Percentiles rank a stretch among this genome's conserved stretches.
These are phyloP conservation scores for Populus deltoides DNA, from an alignment of 345 rosid genomes.

Conservation along the genomic window DNA sequence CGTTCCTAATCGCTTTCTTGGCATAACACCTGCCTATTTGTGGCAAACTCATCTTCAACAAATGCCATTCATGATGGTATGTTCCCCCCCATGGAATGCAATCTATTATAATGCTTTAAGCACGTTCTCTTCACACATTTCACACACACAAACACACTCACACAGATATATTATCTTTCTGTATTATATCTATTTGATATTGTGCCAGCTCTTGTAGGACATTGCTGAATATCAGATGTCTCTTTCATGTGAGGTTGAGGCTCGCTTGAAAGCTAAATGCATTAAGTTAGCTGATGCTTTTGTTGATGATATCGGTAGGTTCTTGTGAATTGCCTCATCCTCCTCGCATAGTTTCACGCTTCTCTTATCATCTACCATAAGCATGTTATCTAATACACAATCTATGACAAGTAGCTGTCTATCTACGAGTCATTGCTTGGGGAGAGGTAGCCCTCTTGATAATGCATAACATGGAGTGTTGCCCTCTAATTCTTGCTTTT, in stretches of 20 bases:
- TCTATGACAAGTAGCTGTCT: neutral
- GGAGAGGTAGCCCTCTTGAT: neutral
- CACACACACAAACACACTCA: too few species aligned
- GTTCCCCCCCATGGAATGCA: neutral
- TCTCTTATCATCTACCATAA: neutral
- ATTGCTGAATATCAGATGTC: conserved; percentile 80
- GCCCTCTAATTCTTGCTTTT: neutral
- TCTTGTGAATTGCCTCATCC: neutral
- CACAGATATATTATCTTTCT: conserved; percentile 1
- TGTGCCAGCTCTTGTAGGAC: conserved; percentile 45
- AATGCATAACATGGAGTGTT: neutral
- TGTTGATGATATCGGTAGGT: conserved; percentile 82
- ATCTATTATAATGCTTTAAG: too few species aligned
- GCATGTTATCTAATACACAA: neutral
- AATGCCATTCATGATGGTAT: conserved; percentile 59
- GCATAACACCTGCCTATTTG: conserved; percentile 80
- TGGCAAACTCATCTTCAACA: conserved; percentile 86
- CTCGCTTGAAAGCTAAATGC: conserved; percentile 76
- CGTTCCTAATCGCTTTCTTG: conserved; percentile 86
- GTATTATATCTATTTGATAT: neutral
- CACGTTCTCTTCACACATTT: too few species aligned
- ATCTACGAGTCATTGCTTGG: neutral
- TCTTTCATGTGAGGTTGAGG: conserved; percentile 78
- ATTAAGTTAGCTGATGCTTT: conserved; percentile 84
- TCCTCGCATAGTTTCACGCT: neutral